Percentiles rank a stretch among this genome's conserved stretches.
These are phyloP conservation scores for Phalaenopsis equestris DNA, from an alignment of 106 monocot species.

Conservation along the genomic window DNA sequence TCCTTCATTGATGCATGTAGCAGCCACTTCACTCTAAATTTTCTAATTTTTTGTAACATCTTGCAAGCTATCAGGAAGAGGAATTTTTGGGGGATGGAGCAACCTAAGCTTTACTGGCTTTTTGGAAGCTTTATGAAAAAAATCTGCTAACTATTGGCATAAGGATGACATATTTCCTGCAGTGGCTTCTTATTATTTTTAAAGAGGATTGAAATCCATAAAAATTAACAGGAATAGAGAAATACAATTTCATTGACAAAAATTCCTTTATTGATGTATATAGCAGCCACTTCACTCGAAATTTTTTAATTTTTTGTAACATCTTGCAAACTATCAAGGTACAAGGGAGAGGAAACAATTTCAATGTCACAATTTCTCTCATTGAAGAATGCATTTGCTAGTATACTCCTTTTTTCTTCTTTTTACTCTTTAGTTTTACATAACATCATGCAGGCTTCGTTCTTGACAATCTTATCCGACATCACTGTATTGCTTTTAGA, in stretches of 20 bases:
- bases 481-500: too few species aligned
- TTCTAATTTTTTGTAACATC: not conserved
- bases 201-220: not conserved
- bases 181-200: not conserved
- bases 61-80: not conserved
- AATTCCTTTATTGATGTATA: not conserved
- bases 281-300: not conserved
- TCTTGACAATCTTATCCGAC: not conserved
- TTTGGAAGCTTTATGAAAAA: not conserved
- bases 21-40: not conserved
- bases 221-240: not conserved
- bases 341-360: not conserved
- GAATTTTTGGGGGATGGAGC: not conserved
- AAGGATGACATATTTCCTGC: not conserved
- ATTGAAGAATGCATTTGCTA: not conserved
- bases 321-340: not conserved
- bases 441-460: not conserved
- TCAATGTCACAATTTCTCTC: not conserved
- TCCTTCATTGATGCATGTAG: not conserved
- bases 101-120: not conserved
- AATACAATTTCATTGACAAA: not conserved
- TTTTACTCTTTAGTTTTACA: not conserved
- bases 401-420: not conserved
- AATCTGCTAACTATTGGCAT: not conserved
- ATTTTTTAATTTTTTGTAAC: not conserved